Evolutionary conservation across 202 grass and related monocot genomes (phyloP), one percentile per base, ranked within the genome.

Genomic region (Setaria italica): DNA sequence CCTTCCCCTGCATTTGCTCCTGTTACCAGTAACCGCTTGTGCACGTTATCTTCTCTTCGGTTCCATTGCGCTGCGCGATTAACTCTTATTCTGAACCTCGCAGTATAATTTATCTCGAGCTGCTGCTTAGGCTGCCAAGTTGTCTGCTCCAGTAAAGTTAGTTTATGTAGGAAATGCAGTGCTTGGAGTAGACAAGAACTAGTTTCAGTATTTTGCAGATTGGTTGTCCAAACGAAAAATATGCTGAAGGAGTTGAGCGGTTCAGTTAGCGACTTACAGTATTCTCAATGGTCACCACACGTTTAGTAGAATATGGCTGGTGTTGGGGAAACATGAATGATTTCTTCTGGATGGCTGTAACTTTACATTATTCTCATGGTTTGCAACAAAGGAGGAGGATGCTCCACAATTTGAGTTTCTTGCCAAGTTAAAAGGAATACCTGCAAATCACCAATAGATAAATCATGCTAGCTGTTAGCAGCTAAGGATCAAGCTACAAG

Each of bases 341-440:
- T 58, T 64, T 41, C 2, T 76, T 70, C 48, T 57, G 39, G 41
- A 67, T 50, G 7, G 20, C 79, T 86, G 32, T 29, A 78, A 55
- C 68, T 55, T 50, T 50, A 14, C 48, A 50, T 50, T 14, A 50
- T 50, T 50, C 48, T 50, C 48, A 50, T 50, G 48, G 48, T 50
- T 50, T 15, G 12, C 48, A 15, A 50, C 12, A 50, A 15, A 15
- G 48, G 48, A 47, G 45, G 9, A 50, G 12, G 48, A 15, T 11
- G 12, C 48, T 50, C 13, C 12, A 50, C 48, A 50, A 49, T 49
- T 49, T 49, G 47, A 9, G 11, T 13, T 13, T 49, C 2, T 49
- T 49, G 11, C 47, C 47, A 49, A 50, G 48, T 50, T 50, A 3
- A 50, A 50, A 50, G 48, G 48, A 50, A 15, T 50, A 15, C 13